A percentile compares a stretch with the other conserved stretches of the same genome.
Conservation (phyloP, 108 stramenopile genomes). For the Schizochytrium sp. region DNA sequence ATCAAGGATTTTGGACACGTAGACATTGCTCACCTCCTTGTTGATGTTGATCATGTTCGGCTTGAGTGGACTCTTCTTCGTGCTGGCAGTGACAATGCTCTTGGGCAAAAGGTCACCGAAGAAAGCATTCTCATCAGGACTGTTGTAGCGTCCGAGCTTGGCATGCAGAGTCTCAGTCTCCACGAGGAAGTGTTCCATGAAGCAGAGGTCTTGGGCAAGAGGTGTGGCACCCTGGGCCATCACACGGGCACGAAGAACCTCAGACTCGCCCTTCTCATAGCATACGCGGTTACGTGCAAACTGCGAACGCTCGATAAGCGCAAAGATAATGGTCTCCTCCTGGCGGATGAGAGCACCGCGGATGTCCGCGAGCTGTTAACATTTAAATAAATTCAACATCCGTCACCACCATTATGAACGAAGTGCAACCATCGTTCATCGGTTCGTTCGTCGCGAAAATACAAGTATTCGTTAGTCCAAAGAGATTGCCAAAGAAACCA, state of each 20-base stretch:
- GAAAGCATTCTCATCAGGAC: slow-evolving; percentile 97
- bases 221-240: slow-evolving; percentile 70
- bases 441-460: too few species aligned
- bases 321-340: slow-evolving; percentile 98
- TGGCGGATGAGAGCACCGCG: slow-evolving; percentile 72
- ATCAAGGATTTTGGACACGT: slow-evolving; percentile 79
- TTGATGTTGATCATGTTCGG: slow-evolving; percentile 85
- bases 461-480: too few species aligned
- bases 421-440: too few species aligned
- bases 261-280: slow-evolving; percentile 71
- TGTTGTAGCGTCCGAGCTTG: slow-evolving; percentile 94
- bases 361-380: slow-evolving; percentile 60
- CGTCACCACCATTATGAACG: too few species aligned
- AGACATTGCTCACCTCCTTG: slow-evolving; percentile 84
- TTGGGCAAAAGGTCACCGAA: slow-evolving; percentile 86
- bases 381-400: too few species aligned
- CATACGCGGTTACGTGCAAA: slow-evolving; percentile 88
- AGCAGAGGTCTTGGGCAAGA: slow-evolving; percentile 79
- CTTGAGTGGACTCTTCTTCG: slow-evolving; percentile 58
- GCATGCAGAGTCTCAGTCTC: slow-evolving; percentile 94
- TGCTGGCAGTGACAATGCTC: slow-evolving; percentile 62
- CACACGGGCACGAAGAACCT: slow-evolving; percentile 67
- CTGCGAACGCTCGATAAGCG: slow-evolving; percentile 95
- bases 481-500: too few species aligned
- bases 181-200: slow-evolving; percentile 92